Evolutionary conservation across 1,284 basidiomycete genomes (phyloP).

Genomic region (Marasmius tenuissimus): DNA sequence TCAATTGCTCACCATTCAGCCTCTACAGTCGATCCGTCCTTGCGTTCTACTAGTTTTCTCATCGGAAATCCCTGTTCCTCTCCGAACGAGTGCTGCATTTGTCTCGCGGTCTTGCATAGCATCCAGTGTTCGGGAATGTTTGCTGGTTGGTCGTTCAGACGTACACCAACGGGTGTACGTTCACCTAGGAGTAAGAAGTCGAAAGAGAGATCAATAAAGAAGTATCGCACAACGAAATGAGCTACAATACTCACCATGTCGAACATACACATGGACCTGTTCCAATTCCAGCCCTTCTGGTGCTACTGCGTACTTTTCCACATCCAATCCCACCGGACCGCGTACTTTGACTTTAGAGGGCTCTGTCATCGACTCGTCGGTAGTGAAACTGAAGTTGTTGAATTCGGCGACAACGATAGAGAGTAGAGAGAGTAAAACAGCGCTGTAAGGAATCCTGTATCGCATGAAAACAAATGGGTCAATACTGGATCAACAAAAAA

Average conservation of each 20-base stretch:
- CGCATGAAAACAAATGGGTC: too few relatives aligned
- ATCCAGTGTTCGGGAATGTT: slow-evolving; percentile 71
- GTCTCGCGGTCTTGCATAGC: slow-evolving; percentile 60
- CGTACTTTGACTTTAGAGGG: too few relatives aligned
- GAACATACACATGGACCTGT: slow-evolving; percentile 73
- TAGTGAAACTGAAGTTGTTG: too few relatives aligned
- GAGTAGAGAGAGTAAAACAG: too few relatives aligned
- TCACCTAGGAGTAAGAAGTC: slow-evolving; percentile 67
- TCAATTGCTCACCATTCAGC: slow-evolving; percentile 60
- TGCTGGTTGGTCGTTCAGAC: slow-evolving; percentile 60
- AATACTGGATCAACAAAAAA: too few relatives aligned
- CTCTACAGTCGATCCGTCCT: slow-evolving; percentile 49
- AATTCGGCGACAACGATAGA: too few relatives aligned
- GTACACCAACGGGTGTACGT: slow-evolving; percentile 68
- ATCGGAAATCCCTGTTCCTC: slow-evolving; percentile 19
- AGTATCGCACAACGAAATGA: not conserved
- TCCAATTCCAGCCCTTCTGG: slow-evolving; percentile 57
- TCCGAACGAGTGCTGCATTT: slow-evolving; percentile 44
- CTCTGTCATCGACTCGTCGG: too few relatives aligned
- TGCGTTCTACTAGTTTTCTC: slow-evolving; percentile 54
- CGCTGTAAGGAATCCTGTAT: too few relatives aligned
- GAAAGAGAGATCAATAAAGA: not conserved
- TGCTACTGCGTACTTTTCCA: slow-evolving; percentile 57
- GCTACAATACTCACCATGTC: slow-evolving; percentile 58
- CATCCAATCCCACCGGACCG: slow-evolving; percentile 45